Percentiles rank a stretch among this genome's conserved stretches.
Evolutionary conservation across 192 early-diverging fungal genomes (phyloP).

Genomic region (Chytriomyces confervae): DNA sequence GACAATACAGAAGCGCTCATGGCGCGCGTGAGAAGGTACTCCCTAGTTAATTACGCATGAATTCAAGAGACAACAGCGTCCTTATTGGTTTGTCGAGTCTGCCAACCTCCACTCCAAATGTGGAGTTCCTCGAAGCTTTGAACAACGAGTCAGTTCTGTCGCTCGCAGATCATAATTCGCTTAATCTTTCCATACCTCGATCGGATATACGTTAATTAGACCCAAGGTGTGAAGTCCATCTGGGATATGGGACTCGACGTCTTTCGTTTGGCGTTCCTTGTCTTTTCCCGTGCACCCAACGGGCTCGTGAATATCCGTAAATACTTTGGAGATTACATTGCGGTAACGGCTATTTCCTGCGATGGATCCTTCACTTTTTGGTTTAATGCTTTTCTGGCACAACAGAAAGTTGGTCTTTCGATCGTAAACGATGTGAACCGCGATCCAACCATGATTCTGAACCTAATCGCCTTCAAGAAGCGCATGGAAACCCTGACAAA

Average conservation of each 20-base stretch:
- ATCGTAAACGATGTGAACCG: constrained; percentile 37
- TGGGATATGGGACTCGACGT: constrained; percentile 90
- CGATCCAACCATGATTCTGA: constrained; percentile 73
- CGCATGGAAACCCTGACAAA: constrained; percentile 72
- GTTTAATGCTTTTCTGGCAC: background rate
- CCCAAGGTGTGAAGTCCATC: constrained; percentile 66
- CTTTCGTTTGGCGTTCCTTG: constrained; percentile 72
- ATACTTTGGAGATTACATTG: constrained; percentile 68
- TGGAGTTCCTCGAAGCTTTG: background rate
- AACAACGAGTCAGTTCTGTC: background rate
- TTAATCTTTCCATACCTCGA: constrained; percentile 91
- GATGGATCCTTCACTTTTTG: constrained; percentile 61
- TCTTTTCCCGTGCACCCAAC: constrained; percentile 68
- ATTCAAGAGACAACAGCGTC: no score
- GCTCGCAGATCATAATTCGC: constrained; percentile 66
- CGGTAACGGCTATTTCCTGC: constrained; percentile 51
- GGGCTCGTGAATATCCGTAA: constrained; percentile 69
- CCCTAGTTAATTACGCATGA: no score
- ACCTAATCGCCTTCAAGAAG: constrained; percentile 76
- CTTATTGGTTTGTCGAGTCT: no score
- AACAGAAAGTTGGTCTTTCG: constrained; percentile 46
- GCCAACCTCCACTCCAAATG: no score
- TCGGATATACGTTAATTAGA: constrained; percentile 87
- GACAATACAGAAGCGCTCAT: background rate
- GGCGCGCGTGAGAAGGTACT: background rate